These are phyloP conservation scores for Pseudofabraea citricarpa DNA, from an alignment of 2,329 filamentous ascomycete genomes.

Conservation along the genomic window DNA sequence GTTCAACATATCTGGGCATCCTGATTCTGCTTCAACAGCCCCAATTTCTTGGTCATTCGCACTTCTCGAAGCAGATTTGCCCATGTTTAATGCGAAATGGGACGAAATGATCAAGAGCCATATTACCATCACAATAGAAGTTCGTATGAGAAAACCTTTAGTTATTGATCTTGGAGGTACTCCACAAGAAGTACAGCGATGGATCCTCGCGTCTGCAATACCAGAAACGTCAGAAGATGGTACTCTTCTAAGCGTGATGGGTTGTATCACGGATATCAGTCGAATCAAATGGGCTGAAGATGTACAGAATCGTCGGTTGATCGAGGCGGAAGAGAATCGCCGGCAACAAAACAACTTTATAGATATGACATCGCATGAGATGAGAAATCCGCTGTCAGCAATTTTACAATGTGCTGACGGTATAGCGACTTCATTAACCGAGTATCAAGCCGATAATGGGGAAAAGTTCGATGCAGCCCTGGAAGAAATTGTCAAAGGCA, in stretches of 20 bases:
- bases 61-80: conserved; percentile 59
- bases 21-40: conserved; percentile 47
- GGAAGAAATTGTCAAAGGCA: conserved; percentile 43
- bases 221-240: conserved; percentile 61
- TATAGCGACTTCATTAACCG: conserved; percentile 44
- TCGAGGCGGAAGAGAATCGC: conserved; percentile 78
- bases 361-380: conserved; percentile 67
- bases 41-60: conserved; percentile 54
- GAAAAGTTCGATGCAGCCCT: conserved; percentile 35
- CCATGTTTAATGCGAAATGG: conserved; percentile 55
- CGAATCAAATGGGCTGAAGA: conserved; percentile 79
- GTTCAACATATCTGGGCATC: conserved; percentile 60
- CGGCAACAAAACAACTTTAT: conserved; percentile 67
- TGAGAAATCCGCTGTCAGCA: conserved; percentile 67
- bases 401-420: conserved; percentile 53
- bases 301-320: conserved; percentile 68
- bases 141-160: conserved; percentile 64
- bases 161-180: conserved; percentile 52
- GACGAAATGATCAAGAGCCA: conserved; percentile 52
- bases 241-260: conserved; percentile 66
- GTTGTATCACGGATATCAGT: conserved; percentile 72
- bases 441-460: conserved; percentile 10
- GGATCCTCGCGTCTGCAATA: conserved; percentile 63
- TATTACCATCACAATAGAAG: conserved; percentile 61
- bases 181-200: conserved; percentile 63